Percentiles rank a stretch among this genome's conserved stretches.
Conservation (phyloP, 2,329 filamentous ascomycete genomes). For the Helminthosporium solani region DNA sequence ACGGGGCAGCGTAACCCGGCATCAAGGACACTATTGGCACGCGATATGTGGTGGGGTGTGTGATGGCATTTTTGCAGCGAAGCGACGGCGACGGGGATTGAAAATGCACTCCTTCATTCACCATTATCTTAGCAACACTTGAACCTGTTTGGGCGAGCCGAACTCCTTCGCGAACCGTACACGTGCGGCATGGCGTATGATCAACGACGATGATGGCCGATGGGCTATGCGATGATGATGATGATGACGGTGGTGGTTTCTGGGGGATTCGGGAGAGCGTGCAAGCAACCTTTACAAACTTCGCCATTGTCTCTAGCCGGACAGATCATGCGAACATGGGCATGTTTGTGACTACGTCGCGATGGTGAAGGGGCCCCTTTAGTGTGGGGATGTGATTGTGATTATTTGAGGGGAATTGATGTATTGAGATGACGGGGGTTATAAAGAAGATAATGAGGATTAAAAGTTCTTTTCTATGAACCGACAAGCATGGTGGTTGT, state of each 20-base stretch:
- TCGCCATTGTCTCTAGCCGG: constrained; percentile 26
- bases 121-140: too few species aligned
- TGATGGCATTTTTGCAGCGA: constrained; percentile 17
- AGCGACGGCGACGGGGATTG: constrained; percentile 9
- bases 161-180: constrained; percentile 4
- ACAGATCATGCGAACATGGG: constrained; percentile 15
- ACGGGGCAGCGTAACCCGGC: constrained; percentile 19
- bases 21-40: constrained; percentile 14
- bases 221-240: constrained; percentile 27
- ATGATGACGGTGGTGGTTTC: too few species aligned
- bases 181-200: constrained; percentile 23
- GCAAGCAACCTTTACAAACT: constrained; percentile 12
- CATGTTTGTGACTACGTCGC: constrained; percentile 11
- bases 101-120: constrained; percentile 16
- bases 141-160: constrained; percentile 3
- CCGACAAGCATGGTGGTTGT: constrained; percentile 1
- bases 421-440: constrained; percentile 14
- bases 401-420: constrained; percentile 24
- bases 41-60: constrained; percentile 16
- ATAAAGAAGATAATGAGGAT: constrained; percentile 41
- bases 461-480: constrained; percentile 40
- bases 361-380: constrained; percentile 10
- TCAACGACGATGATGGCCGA: constrained; percentile 24
- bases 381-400: constrained; percentile 22
- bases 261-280: constrained; percentile 22